Evolutionary conservation across 2,329 filamentous ascomycete genomes (phyloP).

Genomic region (Exophiala spinifera): DNA sequence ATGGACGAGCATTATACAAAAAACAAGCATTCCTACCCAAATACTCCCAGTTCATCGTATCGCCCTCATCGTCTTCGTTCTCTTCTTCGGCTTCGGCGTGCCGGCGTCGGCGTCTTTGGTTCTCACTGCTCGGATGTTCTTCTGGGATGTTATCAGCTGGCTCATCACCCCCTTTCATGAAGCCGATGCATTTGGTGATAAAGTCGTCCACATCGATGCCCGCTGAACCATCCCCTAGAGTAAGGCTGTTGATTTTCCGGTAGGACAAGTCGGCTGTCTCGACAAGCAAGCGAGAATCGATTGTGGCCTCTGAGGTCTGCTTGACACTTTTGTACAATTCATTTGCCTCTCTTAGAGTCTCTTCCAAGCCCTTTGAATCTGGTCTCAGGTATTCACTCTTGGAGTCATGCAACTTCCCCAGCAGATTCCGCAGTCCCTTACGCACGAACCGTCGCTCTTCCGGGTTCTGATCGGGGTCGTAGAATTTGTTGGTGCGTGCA

Average conservation of each 20-base stretch:
- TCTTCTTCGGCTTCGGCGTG: conserved; percentile 58
- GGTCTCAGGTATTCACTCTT: conserved; percentile 67
- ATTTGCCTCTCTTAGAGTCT: conserved; percentile 66
- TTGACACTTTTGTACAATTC: conserved; percentile 65
- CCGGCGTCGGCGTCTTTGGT: conserved; percentile 39
- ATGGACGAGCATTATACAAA: conserved; percentile 68
- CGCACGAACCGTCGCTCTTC: conserved; percentile 70
- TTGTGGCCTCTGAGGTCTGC: conserved; percentile 85
- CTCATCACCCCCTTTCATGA: conserved; percentile 68
- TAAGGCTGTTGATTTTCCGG: conserved; percentile 71
- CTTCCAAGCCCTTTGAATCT: conserved; percentile 62
- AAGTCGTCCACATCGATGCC: conserved; percentile 90
- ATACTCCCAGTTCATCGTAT: conserved; percentile 81
- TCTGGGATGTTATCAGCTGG: conserved; percentile 27
- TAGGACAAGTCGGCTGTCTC: conserved; percentile 75
- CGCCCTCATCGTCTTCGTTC: conserved; percentile 63
- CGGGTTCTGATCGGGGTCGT: conserved; percentile 79
- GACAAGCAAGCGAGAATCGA: conserved; percentile 84
- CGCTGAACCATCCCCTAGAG: conserved; percentile 67
- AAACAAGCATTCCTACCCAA: conserved; percentile 76
- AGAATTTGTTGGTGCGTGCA: conserved; percentile 46
- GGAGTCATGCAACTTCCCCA: conserved; percentile 57
- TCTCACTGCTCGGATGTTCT: conserved; percentile 36
- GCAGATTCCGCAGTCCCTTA: conserved; percentile 66
- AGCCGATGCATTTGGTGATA: conserved; percentile 81